phyloP scores from a whole-genome alignment of 2,329 filamentous ascomycete genomes.

The Amylocarpus encephaloides region DNA sequence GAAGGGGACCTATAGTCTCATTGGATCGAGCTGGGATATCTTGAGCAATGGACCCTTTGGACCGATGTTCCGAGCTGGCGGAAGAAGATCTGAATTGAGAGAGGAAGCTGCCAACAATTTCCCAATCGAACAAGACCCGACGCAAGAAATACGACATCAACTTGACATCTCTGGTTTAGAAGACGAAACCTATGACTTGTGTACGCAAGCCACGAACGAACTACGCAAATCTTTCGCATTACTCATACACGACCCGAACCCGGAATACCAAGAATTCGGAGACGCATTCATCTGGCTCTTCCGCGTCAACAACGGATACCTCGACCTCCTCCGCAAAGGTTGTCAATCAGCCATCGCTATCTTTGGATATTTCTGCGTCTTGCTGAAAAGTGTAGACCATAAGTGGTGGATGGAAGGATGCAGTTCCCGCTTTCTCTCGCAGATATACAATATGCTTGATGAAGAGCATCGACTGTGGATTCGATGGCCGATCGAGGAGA shows the following conservation, averaged over 20 bases:
- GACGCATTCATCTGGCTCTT: slow-evolving; percentile 39
- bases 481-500: slow-evolving; percentile 30
- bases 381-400: slow-evolving; percentile 31
- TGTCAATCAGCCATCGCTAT: slow-evolving; percentile 33
- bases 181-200: slow-evolving; percentile 22
- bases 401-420: slow-evolving; percentile 36
- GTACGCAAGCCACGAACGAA: slow-evolving; percentile 31
- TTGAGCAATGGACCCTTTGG: slow-evolving; percentile 17
- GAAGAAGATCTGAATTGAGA: slow-evolving; percentile 13
- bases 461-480: slow-evolving; percentile 35
- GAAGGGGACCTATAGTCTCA: slow-evolving; percentile 33
- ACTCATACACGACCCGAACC: slow-evolving; percentile 14
- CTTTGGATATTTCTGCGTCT: slow-evolving; percentile 33
- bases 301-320: slow-evolving; percentile 32
- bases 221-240: slow-evolving; percentile 32
- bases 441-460: slow-evolving; percentile 33
- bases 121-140: slow-evolving; percentile 11
- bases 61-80: slow-evolving; percentile 29
- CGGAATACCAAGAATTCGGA: slow-evolving; percentile 29
- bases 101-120: slow-evolving; percentile 3
- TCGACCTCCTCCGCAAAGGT: slow-evolving; percentile 32
- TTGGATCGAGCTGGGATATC: slow-evolving; percentile 25
- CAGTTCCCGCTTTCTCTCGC: slow-evolving; percentile 31
- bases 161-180: slow-evolving; percentile 3
- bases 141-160: slow-evolving; percentile 13